A percentile compares a stretch with the other conserved stretches of the same genome.
Conservation (phyloP, 345 rosid species). For the Chamaenerion angustifolium region DNA sequence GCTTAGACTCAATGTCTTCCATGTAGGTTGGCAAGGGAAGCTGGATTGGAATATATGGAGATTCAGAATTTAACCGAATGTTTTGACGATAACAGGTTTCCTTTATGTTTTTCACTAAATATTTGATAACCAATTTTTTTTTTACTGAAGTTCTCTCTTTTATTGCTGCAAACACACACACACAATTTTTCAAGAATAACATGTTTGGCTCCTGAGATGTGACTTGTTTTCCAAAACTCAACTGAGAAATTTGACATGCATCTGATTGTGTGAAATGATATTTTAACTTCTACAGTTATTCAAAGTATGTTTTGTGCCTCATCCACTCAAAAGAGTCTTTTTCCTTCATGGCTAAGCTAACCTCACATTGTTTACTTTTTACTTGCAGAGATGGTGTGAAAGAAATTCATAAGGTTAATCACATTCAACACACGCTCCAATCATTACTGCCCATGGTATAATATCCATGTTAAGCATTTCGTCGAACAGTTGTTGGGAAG, state of each 20-base stretch:
- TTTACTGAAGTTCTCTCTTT: conserved; percentile 8
- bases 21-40: conserved; percentile 83
- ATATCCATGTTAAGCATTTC: conserved; percentile 38
- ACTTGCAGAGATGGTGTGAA: too few species aligned
- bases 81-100: conserved; percentile 80
- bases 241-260: too few species aligned
- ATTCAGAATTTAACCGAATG: conserved; percentile 88
- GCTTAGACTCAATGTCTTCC: too few species aligned
- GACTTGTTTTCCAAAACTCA: too few species aligned
- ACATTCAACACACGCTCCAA: conserved; percentile 35
- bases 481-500: conserved; percentile 37
- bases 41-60: conserved; percentile 91
- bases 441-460: conserved; percentile 65
- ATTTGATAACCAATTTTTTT: not conserved
- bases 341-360: too few species aligned
- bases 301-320: too few species aligned
- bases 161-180: conserved; percentile 20
- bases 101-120: not conserved
- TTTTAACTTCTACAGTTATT: too few species aligned
- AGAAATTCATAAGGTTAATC: conserved; percentile 35
- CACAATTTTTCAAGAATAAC: conserved; percentile 64
- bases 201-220: too few species aligned
- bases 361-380: too few species aligned
- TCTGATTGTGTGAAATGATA: too few species aligned
- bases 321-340: too few species aligned